These are phyloP conservation scores for Blastobotrys proliferans DNA, from an alignment of 1,139 yeast species.

Conservation along the genomic window DNA sequence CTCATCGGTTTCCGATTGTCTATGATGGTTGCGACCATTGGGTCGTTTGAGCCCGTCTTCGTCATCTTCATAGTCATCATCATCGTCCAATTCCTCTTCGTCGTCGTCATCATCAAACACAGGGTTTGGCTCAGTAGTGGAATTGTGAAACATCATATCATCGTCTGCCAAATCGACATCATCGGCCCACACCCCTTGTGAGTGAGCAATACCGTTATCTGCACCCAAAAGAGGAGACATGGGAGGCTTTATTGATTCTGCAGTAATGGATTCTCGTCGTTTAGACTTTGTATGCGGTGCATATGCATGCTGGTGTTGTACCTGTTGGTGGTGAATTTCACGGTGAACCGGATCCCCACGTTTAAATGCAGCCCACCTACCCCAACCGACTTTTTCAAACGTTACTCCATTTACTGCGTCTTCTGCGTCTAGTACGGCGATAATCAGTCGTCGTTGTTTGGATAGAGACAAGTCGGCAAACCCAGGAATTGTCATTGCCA, in stretches of 20 bases:
- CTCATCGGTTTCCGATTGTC: conserved; percentile 68
- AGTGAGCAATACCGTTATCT: too few species aligned
- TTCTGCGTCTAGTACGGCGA: conserved; percentile 78
- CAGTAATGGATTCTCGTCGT: conserved; percentile 52
- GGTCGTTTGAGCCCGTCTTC: conserved; percentile 13
- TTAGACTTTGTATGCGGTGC: conserved; percentile 20
- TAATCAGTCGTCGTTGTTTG: conserved; percentile 84
- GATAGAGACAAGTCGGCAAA: conserved; percentile 78
- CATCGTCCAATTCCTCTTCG: conserved; percentile 23
- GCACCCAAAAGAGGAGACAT: conserved; percentile 25
- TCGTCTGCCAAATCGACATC: conserved; percentile 42
- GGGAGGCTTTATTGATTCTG: conserved; percentile 24
- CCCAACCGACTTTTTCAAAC: conserved; percentile 97
- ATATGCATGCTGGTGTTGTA: conserved; percentile 17
- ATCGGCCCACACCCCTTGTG: conserved; percentile 38
- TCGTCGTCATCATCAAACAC: conserved; percentile 34
- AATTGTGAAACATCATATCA: conserved; percentile 32
- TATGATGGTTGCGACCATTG: conserved; percentile 26
- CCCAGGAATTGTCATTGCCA: conserved; percentile 70
- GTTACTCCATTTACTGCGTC: conserved; percentile 55
- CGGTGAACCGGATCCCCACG: background rate
- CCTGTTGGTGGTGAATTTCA: background rate
- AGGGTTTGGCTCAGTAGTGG: conserved; percentile 9
- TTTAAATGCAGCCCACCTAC: conserved; percentile 69
- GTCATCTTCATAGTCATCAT: conserved; percentile 25